Conservation (phyloP, 2,329 filamentous ascomycete genomes). For the Epichloe uncinata region DNA sequence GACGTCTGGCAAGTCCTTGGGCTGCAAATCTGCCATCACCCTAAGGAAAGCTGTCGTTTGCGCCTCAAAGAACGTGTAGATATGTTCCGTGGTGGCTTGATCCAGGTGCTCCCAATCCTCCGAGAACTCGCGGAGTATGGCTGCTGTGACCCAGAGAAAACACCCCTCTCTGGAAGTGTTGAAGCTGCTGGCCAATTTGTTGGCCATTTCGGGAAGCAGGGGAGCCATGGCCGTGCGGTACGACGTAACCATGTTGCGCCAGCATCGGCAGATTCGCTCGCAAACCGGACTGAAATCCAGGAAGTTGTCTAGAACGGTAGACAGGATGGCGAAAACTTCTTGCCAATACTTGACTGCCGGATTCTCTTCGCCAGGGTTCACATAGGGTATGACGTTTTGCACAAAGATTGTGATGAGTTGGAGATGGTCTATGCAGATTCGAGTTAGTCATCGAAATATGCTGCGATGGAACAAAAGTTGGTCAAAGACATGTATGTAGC, state of each 20-base stretch:
- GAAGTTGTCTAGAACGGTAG: slow-evolving; percentile 80
- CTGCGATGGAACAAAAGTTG: not conserved
- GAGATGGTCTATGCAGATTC: slow-evolving; percentile 52
- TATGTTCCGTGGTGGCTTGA: slow-evolving; percentile 66
- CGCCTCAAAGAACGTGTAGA: slow-evolving; percentile 89
- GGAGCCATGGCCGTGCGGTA: slow-evolving; percentile 84
- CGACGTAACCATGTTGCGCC: slow-evolving; percentile 93
- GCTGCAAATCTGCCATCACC: slow-evolving; percentile 72
- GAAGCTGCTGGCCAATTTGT: slow-evolving; percentile 79
- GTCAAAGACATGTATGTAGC: slow-evolving; percentile 10
- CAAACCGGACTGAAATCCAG: slow-evolving; percentile 76
- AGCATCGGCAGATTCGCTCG: slow-evolving; percentile 87
- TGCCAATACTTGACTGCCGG: slow-evolving; percentile 94
- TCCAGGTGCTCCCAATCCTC: slow-evolving; percentile 80
- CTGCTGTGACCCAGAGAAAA: slow-evolving; percentile 96
- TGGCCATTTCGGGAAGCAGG: slow-evolving; percentile 70
- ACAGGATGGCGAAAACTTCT: slow-evolving; percentile 79
- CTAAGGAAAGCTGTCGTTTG: slow-evolving; percentile 84
- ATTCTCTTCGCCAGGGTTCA: slow-evolving; percentile 60
- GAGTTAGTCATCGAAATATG: not conserved
- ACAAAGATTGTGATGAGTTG: slow-evolving; percentile 88
- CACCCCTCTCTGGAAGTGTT: slow-evolving; percentile 78
- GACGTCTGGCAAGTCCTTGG: slow-evolving; percentile 61
- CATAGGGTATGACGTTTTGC: slow-evolving; percentile 61
- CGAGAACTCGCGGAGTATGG: slow-evolving; percentile 89